phyloP scores from a whole-genome alignment of 1,284 basidiomycete genomes.

The Leccinum glutinopallens region DNA sequence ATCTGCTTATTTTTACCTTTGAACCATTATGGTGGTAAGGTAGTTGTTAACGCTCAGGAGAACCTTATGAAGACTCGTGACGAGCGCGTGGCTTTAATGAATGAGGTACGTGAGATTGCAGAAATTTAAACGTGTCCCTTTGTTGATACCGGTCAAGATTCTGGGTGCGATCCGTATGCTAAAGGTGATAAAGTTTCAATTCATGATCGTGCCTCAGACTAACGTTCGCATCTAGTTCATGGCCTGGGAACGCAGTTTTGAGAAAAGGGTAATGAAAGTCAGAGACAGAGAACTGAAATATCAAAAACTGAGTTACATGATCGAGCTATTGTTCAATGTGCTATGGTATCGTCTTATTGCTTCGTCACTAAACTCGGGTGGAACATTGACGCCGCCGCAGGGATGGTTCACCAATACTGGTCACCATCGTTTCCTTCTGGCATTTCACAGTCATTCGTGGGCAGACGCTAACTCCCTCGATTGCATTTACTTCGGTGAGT shows the following conservation, averaged over 20 bases:
- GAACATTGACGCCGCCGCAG: constrained; percentile 38
- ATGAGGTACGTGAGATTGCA: constrained; percentile 57
- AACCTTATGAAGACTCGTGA: constrained; percentile 92
- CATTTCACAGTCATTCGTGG: constrained; percentile 78
- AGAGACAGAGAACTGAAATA: constrained; percentile 81
- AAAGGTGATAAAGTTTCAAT: constrained; percentile 51
- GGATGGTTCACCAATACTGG: constrained; percentile 74
- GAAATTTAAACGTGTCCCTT: background rate
- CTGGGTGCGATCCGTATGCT: constrained; percentile 92
- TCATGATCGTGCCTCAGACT: background rate
- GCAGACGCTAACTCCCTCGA: constrained; percentile 75
- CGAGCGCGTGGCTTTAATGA: constrained; percentile 89
- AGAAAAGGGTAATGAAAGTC: constrained; percentile 72
- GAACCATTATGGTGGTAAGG: constrained; percentile 85
- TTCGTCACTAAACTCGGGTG: constrained; percentile 6
- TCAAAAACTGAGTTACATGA: constrained; percentile 83
- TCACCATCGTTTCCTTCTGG: constrained; percentile 80
- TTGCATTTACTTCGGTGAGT: constrained; percentile 70
- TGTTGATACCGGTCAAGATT: constrained; percentile 46
- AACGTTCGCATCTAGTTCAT: constrained; percentile 62
- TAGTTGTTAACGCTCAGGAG: constrained; percentile 84
- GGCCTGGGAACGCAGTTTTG: constrained; percentile 94
- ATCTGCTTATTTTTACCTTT: constrained; percentile 85
- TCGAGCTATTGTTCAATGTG: constrained; percentile 80
- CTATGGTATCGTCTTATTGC: constrained; percentile 60